A percentile compares a stretch with the other conserved stretches of the same genome.
Evolutionary conservation across 2,329 filamentous ascomycete species (phyloP).

Genomic region (Penicillium paneum): DNA sequence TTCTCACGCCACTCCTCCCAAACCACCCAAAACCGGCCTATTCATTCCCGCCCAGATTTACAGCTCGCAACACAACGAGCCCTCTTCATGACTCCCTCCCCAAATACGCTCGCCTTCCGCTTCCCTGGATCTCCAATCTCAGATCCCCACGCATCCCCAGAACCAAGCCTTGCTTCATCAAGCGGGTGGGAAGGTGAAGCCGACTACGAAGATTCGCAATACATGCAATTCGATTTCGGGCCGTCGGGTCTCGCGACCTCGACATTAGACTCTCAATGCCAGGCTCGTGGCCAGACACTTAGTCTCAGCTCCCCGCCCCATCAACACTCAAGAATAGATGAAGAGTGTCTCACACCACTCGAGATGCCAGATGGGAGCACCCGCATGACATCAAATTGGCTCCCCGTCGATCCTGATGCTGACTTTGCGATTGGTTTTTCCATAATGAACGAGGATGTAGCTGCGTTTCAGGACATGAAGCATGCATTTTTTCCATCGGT

Average conservation of each 20-base stretch:
- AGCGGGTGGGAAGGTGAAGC: constrained; percentile 22
- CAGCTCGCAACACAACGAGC: constrained; percentile 17
- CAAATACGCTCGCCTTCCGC: background rate
- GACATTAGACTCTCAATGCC: background rate
- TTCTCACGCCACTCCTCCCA: constrained; percentile 1
- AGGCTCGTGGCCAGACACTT: background rate
- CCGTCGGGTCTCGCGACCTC: background rate
- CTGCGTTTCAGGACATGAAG: constrained; percentile 7
- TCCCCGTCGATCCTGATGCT: constrained; percentile 6
- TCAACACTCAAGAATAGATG: constrained; percentile 1
- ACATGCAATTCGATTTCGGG: constrained; percentile 1
- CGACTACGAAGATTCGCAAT: constrained; percentile 15
- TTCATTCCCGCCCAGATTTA: background rate
- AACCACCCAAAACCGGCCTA: constrained; percentile 3
- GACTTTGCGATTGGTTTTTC: constrained; percentile 27
- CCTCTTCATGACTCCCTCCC: constrained; percentile 17
- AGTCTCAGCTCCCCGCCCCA: background rate
- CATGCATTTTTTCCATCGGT: constrained; percentile 11
- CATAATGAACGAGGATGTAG: background rate
- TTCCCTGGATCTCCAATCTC: constrained; percentile 17
- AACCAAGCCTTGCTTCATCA: constrained; percentile 18
- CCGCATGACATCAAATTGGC: constrained; percentile 32
- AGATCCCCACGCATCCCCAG: constrained; percentile 25
- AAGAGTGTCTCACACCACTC: constrained; percentile 22
- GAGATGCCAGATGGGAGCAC: constrained; percentile 36